Conservation (phyloP, 495 filamentous ascomycete species). For the Penicillium paxilli region DNA sequence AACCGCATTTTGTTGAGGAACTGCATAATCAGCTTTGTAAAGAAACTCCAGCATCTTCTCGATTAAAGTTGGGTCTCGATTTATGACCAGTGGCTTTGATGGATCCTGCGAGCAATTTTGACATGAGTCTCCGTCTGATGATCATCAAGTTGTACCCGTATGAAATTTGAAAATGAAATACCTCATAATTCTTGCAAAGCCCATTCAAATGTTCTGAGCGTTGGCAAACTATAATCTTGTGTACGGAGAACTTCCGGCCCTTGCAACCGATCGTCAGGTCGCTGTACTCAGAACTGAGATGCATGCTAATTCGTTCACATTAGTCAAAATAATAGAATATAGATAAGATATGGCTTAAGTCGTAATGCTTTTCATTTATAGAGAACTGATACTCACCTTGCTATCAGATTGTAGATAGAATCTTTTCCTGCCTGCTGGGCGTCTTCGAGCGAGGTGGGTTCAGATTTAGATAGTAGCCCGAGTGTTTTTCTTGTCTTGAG, state of each 20-base stretch:
- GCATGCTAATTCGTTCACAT: background rate
- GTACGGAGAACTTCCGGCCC: background rate
- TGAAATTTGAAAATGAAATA: too few relatives aligned
- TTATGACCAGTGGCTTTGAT: background rate
- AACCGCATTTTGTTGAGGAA: background rate
- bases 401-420: background rate
- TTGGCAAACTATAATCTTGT: background rate
- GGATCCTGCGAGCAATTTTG: background rate
- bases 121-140: background rate
- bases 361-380: too few relatives aligned
- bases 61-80: background rate
- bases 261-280: background rate
- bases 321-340: background rate
- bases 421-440: background rate
- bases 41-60: background rate
- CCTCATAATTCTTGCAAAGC: background rate
- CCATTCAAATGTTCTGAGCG: background rate
- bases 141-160: too few relatives aligned
- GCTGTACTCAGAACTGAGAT: background rate
- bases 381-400: background rate
- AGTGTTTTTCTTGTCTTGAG: background rate
- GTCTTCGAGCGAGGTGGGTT: background rate
- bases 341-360: too few relatives aligned
- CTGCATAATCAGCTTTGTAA: background rate
- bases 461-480: background rate